Base-by-base conservation (phyloP, 176 grass and related monocot genomes). In the Tuctoria greenei region DNA sequence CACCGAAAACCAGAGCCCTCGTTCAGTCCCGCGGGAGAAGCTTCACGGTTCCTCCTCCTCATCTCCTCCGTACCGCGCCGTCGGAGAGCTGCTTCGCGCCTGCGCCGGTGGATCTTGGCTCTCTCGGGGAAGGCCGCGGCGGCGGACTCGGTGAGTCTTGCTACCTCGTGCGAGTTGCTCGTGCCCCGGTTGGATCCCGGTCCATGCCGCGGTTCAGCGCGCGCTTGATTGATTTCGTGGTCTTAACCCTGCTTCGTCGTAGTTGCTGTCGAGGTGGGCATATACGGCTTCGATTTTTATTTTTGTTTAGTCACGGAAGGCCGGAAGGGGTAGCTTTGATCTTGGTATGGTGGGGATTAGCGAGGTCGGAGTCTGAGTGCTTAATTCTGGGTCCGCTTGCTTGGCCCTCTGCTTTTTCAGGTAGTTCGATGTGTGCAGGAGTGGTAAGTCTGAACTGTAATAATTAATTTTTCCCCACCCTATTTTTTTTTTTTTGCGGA, bases 401-500 rank as follows among this genome's bases (percentile, higher is more conserved):
- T 56, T 44, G 4, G 4, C 8, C 72, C 40, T 38, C 56, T 7
- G 38, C 13, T 52, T 49, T 41, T 66, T 47, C 17, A 41, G 73
- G 17, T 27, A 9, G 66, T 41, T 79, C 49, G 8, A 38, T 46
- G 24, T 36, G 38, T 64, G 42, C 28, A 16, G 54, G 21, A 54
- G 26, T 63, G 66, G 39, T 10, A 38, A 24, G 69, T 79, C 74
- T 68, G 46, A 66, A 56, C 62, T 78, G 13, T 9, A 13, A 27
- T 39, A 25, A 17, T 15, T 8, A 52, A 64, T 51, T 67, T 24
- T 24, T 56, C 47, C 47, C 47, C 5, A 17, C 61, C 36, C 24
- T n/a, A n/a, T n/a, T n/a, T n/a, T n/a, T n/a, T n/a, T n/a, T n/a
- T 35, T 39, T 67, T 87, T 76, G 80, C 80, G 46, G 76, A 15